Conservation (phyloP, 106 monocot species). For the Dendrobium huoshanense region DNA sequence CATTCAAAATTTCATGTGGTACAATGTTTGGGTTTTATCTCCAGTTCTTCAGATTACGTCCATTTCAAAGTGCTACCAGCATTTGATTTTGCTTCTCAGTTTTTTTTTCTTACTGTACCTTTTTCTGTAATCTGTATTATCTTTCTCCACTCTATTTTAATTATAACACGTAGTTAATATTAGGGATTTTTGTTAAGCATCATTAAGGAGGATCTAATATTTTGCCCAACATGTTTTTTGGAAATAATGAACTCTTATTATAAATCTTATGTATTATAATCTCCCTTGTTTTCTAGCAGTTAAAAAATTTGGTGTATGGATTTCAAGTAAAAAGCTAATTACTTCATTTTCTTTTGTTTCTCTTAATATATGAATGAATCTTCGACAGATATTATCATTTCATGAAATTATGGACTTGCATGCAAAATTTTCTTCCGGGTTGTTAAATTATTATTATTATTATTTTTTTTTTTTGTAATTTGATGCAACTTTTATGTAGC, state of each 20-base stretch:
- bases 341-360: background rate
- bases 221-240: background rate
- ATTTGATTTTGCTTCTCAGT: background rate
- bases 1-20: too few relatives aligned
- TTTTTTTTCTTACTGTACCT: background rate
- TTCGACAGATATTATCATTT: background rate
- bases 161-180: background rate
- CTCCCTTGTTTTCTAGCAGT: background rate
- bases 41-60: background rate
- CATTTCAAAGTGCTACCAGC: background rate
- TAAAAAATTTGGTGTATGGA: background rate
- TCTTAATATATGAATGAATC: background rate
- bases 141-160: background rate
- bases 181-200: background rate
- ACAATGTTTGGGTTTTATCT: background rate
- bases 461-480: slow-evolving; percentile 1
- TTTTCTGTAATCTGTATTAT: background rate
- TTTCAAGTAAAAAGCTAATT: background rate
- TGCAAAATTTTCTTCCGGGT: background rate
- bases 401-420: background rate
- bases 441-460: background rate
- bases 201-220: background rate
- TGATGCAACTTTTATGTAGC: background rate
- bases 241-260: background rate
- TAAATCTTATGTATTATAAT: background rate